Percentiles rank a stretch among this genome's conserved stretches.
Evolutionary conservation across 225 moss, liverwort and hornwort species (phyloP).

Genomic region (Asterella californica): DNA sequence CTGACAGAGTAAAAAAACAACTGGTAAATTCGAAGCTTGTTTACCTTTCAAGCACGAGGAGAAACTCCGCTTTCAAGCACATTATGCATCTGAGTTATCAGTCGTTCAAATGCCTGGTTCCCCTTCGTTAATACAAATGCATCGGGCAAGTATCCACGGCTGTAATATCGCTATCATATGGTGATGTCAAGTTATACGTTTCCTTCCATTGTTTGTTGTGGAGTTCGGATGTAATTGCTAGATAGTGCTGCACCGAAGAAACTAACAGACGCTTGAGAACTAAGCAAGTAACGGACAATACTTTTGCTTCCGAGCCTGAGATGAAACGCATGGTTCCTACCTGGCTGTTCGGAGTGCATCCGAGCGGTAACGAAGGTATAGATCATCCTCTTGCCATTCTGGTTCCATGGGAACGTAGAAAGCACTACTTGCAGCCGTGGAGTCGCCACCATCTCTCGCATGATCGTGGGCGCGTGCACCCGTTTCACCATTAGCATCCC

Average conservation of each 20-base stretch:
- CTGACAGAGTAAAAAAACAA: slow-evolving; percentile 13
- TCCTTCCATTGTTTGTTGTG: neutral
- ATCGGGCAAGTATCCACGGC: neutral
- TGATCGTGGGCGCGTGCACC: slow-evolving; percentile 20
- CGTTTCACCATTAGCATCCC: slow-evolving; percentile 22
- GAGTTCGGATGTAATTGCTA: neutral
- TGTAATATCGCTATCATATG: neutral
- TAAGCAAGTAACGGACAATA: neutral
- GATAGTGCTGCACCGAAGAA: neutral
- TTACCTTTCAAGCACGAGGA: neutral
- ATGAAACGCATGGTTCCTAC: neutral
- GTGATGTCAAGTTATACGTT: neutral
- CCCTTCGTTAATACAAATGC: neutral
- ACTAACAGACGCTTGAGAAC: neutral
- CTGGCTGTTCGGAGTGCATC: slow-evolving; percentile 43
- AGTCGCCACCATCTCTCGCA: slow-evolving; percentile 34
- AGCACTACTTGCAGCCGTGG: slow-evolving; percentile 38
- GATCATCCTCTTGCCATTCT: slow-evolving; percentile 37
- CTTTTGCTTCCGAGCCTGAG: neutral
- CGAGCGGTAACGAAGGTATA: slow-evolving; percentile 32
- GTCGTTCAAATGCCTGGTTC: neutral
- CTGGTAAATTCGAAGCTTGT: neutral
- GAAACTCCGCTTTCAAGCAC: neutral
- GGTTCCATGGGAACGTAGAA: slow-evolving; percentile 36
- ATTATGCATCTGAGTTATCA: neutral